A percentile compares a stretch with the other conserved stretches of the same genome.
These are phyloP conservation scores for Pseudonitzschia delicatissima DNA, from an alignment of 108 stramenopile genomes.

Conservation along the genomic window DNA sequence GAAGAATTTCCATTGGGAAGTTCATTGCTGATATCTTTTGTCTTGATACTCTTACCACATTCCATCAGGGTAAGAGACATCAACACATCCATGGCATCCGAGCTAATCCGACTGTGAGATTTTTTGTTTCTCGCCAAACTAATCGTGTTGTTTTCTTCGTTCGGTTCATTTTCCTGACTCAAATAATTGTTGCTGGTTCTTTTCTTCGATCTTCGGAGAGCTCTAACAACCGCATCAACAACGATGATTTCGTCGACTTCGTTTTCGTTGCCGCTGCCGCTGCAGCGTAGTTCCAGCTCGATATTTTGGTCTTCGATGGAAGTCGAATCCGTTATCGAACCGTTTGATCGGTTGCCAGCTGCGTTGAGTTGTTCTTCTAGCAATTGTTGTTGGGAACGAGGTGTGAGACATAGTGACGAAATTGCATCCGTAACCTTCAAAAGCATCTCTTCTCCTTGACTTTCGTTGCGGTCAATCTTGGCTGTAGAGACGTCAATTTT, in stretches of 20 bases:
- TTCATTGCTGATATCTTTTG: background rate
- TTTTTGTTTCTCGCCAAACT: background rate
- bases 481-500: background rate
- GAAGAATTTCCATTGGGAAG: background rate
- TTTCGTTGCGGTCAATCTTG: background rate
- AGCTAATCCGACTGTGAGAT: too few relatives aligned
- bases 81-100: background rate
- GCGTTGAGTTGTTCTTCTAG: background rate
- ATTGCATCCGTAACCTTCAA: background rate
- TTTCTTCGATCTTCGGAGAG: background rate
- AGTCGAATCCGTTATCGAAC: background rate
- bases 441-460: background rate
- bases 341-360: background rate
- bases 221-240: conserved; percentile 3
- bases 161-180: too few relatives aligned
- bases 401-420: background rate
- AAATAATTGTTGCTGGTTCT: background rate
- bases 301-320: background rate
- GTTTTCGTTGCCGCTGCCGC: background rate
- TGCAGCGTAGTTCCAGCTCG: background rate
- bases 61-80: conserved; percentile 8
- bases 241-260: background rate
- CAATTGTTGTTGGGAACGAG: background rate
- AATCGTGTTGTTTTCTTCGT: background rate
- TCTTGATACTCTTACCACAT: background rate